phyloP scores from a whole-genome alignment of 208 protist species.

The Acanthamoeba lenticulata region DNA sequence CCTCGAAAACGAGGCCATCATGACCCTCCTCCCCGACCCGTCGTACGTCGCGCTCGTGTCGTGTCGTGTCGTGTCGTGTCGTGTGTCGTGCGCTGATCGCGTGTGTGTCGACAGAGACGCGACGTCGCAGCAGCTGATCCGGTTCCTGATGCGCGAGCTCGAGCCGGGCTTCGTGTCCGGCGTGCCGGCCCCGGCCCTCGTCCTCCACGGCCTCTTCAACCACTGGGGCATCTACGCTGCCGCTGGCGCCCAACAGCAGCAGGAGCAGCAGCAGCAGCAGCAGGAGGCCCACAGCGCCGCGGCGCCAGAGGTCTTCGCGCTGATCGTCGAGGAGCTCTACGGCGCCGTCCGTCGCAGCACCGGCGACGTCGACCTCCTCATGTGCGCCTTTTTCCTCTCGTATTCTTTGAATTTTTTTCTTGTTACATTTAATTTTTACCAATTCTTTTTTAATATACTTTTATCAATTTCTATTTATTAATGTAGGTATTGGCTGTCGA shows the following conservation, averaged over 20 bases:
- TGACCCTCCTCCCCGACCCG: constrained; percentile 52
- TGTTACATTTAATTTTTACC: too few relatives aligned
- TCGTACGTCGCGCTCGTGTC: background rate
- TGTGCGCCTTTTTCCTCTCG: background rate
- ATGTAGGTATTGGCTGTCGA: constrained; percentile 56
- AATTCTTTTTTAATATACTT: background rate
- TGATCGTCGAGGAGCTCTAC: constrained; percentile 1
- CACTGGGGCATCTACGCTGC: background rate
- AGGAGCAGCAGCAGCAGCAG: background rate
- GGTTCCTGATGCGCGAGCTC: constrained; percentile 39
- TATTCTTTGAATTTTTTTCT: background rate
- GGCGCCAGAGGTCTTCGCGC: background rate
- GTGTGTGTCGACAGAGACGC: background rate
- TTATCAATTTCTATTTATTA: background rate
- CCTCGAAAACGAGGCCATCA: constrained; percentile 58
- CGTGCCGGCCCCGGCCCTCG: constrained; percentile 36
- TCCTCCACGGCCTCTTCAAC: constrained; percentile 12
- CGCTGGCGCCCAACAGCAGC: background rate
- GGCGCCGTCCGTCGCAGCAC: background rate
- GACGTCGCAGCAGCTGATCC: constrained; percentile 14
- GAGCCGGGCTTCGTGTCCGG: constrained; percentile 58
- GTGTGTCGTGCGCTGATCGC: background rate
- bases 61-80: too few relatives aligned
- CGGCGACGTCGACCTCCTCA: background rate
- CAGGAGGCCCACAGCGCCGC: background rate